Percentiles rank a stretch among this genome's conserved stretches.
These are phyloP conservation scores for Candida piceae DNA, from an alignment of 805 yeast species.

Conservation along the genomic window DNA sequence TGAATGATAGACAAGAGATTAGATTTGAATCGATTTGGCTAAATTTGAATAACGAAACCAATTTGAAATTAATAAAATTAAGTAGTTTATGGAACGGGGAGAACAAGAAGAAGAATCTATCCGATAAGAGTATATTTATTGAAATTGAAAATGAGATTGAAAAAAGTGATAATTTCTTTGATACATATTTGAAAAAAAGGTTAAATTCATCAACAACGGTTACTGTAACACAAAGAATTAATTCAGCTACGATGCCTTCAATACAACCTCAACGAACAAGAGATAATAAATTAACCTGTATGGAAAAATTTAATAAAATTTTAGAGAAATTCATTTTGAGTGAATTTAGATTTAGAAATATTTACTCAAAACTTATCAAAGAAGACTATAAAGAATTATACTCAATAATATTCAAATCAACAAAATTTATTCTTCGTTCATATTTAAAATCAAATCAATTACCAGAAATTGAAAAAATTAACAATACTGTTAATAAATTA, in stretches of 20 bases:
- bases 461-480: constrained; percentile 28
- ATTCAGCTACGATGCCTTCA: neutral
- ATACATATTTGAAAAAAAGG: constrained; percentile 17
- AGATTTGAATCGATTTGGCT: constrained; percentile 10
- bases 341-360: constrained; percentile 32
- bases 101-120: constrained; percentile 1
- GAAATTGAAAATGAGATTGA: constrained; percentile 11
- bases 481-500: constrained; percentile 32
- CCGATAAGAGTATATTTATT: constrained; percentile 4
- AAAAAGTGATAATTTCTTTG: constrained; percentile 17
- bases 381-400: constrained; percentile 32
- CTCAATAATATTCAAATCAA: constrained; percentile 31
- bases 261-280: neutral
- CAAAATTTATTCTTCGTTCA: constrained; percentile 34
- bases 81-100: constrained; percentile 5
- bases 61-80: constrained; percentile 6
- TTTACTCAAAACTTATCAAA: constrained; percentile 22
- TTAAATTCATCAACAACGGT: constrained; percentile 1
- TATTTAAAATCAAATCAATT: constrained; percentile 12
- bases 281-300: constrained; percentile 1
- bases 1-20: constrained; percentile 3
- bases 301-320: constrained; percentile 10
- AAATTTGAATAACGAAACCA: constrained; percentile 11
- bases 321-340: constrained; percentile 31
- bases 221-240: neutral